These are phyloP conservation scores for Phytophthora colocasiae DNA, from an alignment of 352 stramenopile species.

Conservation along the genomic window DNA sequence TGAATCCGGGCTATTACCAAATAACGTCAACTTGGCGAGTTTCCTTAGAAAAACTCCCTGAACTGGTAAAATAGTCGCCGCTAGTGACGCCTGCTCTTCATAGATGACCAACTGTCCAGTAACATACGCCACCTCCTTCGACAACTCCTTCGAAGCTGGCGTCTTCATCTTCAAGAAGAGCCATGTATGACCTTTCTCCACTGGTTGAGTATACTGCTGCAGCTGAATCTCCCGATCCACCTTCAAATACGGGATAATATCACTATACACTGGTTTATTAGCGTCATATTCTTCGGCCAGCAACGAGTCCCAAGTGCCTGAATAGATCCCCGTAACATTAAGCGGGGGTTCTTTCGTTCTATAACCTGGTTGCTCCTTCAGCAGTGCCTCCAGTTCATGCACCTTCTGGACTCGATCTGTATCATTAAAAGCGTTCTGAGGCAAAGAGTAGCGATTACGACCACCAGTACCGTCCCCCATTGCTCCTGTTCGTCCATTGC, in stretches of 20 bases:
- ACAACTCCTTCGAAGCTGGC: conserved; percentile 71
- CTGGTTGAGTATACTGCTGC: conserved; percentile 77
- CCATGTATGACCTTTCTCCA: conserved; percentile 79
- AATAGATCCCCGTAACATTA: conserved; percentile 86
- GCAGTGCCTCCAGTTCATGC: conserved; percentile 54
- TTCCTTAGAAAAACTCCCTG: conserved; percentile 83
- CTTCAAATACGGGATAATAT: conserved; percentile 84
- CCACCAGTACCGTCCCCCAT: conserved; percentile 23
- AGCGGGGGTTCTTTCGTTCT: conserved; percentile 42
- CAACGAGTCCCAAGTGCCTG: conserved; percentile 73
- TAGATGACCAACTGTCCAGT: conserved; percentile 87
- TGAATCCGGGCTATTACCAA: conserved; percentile 84
- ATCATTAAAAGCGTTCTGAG: conserved; percentile 66
- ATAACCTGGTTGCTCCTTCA: conserved; percentile 61
- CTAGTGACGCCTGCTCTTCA: conserved; percentile 79
- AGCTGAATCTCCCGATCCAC: conserved; percentile 78
- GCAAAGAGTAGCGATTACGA: conserved; percentile 49
- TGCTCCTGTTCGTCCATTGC: conserved; percentile 14
- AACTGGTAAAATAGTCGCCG: conserved; percentile 82
- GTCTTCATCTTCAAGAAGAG: conserved; percentile 85
- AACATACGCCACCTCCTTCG: conserved; percentile 76
- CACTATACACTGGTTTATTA: conserved; percentile 58
- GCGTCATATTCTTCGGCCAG: conserved; percentile 64
- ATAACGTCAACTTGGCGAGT: conserved; percentile 78
- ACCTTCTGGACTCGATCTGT: conserved; percentile 61